Conservation (phyloP, 257 asterid genomes). For the Verbena officinalis region DNA sequence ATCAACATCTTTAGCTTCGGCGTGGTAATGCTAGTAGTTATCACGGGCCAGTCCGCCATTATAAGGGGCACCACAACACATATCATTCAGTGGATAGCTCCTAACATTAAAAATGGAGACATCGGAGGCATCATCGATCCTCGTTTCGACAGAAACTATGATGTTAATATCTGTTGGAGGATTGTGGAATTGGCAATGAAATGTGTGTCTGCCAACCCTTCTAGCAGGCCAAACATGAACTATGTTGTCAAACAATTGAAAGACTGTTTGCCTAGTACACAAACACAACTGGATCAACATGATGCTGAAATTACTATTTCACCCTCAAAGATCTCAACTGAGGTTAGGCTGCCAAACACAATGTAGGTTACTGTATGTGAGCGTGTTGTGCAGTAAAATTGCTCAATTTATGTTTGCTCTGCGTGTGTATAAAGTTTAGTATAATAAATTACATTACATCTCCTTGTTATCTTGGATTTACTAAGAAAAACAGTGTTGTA, state of each 20-base stretch:
- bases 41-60: constrained; percentile 37
- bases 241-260: constrained; percentile 37
- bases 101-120: constrained; percentile 29
- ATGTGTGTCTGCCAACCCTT: constrained; percentile 33
- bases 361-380: too few relatives aligned
- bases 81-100: constrained; percentile 35
- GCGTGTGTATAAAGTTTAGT: too few relatives aligned
- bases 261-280: constrained; percentile 26
- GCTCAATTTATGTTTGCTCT: too few relatives aligned
- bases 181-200: constrained; percentile 43
- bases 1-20: constrained; percentile 49
- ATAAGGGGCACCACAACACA: constrained; percentile 14
- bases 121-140: constrained; percentile 37
- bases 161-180: constrained; percentile 33
- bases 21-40: constrained; percentile 39
- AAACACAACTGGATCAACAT: not conserved
- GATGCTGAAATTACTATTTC: not conserved
- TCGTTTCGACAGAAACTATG: constrained; percentile 29
- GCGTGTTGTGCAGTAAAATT: too few relatives aligned
- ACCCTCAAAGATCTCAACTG: not conserved
- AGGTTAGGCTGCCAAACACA: too few relatives aligned
- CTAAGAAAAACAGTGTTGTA: too few relatives aligned
- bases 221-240: constrained; percentile 43
- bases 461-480: too few relatives aligned
- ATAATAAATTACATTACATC: too few relatives aligned